These are phyloP conservation scores for Ensete glaucum DNA, from an alignment of 176 grass and related monocot species.

Conservation along the genomic window DNA sequence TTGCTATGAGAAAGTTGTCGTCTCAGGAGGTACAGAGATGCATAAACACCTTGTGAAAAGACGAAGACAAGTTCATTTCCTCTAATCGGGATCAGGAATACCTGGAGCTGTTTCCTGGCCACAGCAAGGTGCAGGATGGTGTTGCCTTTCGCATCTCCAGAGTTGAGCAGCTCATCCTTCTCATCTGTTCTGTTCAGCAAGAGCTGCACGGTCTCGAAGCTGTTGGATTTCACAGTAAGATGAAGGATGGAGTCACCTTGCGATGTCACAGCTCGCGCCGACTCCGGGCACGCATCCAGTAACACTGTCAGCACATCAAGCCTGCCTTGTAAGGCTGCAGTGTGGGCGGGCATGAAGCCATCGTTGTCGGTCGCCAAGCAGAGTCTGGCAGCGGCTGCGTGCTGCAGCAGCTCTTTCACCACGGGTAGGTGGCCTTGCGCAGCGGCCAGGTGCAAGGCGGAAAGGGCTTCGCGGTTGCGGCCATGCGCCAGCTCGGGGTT, in stretches of 20 bases:
- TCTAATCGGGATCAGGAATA: not conserved
- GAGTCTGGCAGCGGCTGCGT: not conserved
- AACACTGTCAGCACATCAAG: not conserved
- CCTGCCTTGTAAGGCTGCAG: not conserved
- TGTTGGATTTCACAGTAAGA: constrained; percentile 9
- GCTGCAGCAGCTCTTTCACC: constrained; percentile 2
- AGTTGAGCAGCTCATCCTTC: not conserved
- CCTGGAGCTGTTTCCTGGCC: not conserved
- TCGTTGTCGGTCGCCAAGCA: constrained; percentile 12
- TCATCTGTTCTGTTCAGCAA: not conserved
- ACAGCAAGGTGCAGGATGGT: constrained; percentile 19
- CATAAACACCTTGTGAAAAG: not conserved
- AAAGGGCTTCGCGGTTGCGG: constrained; percentile 1
- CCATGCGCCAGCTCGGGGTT: not conserved
- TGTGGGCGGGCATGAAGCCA: constrained; percentile 6
- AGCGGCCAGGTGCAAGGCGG: constrained; percentile 16
- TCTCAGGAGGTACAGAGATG: not conserved
- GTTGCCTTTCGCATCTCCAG: constrained; percentile 11
- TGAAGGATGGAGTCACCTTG: constrained; percentile 8
- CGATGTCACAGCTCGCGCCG: not conserved
- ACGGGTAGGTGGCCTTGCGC: constrained; percentile 3
- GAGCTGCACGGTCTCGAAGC: not conserved
- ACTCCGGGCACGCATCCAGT: not conserved
- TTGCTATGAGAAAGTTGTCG: no score
- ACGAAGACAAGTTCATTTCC: not conserved